Conservation (phyloP, 169 alveolate species). For the Eimeria necatrix region DNA sequence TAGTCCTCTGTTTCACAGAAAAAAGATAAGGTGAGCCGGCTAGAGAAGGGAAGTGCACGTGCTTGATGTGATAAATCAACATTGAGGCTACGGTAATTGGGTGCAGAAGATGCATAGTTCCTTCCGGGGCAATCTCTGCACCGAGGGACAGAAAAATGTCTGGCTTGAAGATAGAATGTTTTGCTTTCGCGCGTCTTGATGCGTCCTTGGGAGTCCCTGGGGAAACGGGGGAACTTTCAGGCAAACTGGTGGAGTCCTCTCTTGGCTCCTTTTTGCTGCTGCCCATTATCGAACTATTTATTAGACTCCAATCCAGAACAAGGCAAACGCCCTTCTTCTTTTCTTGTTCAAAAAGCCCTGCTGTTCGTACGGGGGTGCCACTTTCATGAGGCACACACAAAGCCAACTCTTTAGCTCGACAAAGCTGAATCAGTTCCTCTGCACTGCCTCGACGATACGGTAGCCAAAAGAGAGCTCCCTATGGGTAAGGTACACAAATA, state of each 20-base stretch:
- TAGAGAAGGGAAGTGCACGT: constrained; percentile 56
- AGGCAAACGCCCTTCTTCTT: constrained; percentile 65
- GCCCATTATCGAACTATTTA: neutral
- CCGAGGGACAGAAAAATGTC: constrained; percentile 55
- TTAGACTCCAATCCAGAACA: constrained; percentile 54
- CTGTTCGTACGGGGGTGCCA: constrained; percentile 26
- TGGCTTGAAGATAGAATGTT: constrained; percentile 3
- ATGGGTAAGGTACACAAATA: neutral
- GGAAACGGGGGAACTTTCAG: neutral
- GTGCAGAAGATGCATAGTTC: constrained; percentile 57
- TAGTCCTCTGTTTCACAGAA: constrained; percentile 49
- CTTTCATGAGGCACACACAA: constrained; percentile 75
- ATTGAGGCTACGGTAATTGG: constrained; percentile 67
- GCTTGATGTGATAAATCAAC: constrained; percentile 69
- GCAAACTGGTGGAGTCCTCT: neutral
- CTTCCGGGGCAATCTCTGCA: constrained; percentile 23
- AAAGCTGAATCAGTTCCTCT: constrained; percentile 60
- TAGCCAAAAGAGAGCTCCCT: constrained; percentile 81
- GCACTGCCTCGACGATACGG: constrained; percentile 71
- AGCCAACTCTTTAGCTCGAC: constrained; percentile 7
- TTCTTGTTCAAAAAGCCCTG: neutral
- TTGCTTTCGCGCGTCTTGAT: neutral
- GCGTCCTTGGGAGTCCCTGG: neutral
- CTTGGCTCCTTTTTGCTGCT: neutral
- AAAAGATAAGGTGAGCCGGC: constrained; percentile 61